A percentile compares a stretch with the other conserved stretches of the same genome.
Evolutionary conservation across 805 yeast species (phyloP).

Genomic region (Wickerhamomyces chaumierensis): DNA sequence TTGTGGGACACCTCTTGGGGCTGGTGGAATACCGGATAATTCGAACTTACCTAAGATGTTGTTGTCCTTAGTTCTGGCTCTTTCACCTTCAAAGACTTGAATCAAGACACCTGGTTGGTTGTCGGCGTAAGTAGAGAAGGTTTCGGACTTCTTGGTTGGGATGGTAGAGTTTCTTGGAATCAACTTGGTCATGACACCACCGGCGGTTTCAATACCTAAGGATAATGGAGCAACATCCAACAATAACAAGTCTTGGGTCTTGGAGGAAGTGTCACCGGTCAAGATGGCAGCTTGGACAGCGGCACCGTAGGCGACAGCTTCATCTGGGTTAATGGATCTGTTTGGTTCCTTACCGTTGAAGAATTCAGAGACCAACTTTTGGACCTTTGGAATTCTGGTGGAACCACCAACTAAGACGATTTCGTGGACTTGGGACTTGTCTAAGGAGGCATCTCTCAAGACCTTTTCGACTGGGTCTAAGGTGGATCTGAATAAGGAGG

Average conservation of each 20-base stretch:
- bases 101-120: conserved; percentile 98
- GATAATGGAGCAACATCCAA: conserved; percentile 97
- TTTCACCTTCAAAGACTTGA: conserved; percentile 97
- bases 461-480: conserved; percentile 94
- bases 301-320: conserved; percentile 99
- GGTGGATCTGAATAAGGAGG: conserved; percentile 87
- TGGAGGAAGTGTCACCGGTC: conserved; percentile 91
- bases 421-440: conserved; percentile 83
- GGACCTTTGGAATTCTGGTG: conserved; percentile 95
- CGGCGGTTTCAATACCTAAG: conserved; percentile 96
- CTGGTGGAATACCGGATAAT: conserved; percentile 94
- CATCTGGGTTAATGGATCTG: conserved; percentile 95
- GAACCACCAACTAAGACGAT: conserved; percentile 96
- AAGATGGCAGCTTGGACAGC: conserved; percentile 97
- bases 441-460: conserved; percentile 79
- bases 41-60: conserved; percentile 95
- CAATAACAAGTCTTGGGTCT: conserved; percentile 89
- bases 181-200: conserved; percentile 98
- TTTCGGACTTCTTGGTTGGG: conserved; percentile 95
- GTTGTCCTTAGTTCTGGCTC: conserved; percentile 92
- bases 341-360: conserved; percentile 97
- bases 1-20: conserved; percentile 98
- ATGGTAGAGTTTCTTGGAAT: conserved; percentile 95
- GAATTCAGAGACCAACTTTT: conserved; percentile 90
- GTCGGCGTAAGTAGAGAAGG: conserved; percentile 93